These are phyloP conservation scores for Dispira parvispora DNA, from an alignment of 192 early-diverging fungal genomes.

Conservation along the genomic window DNA sequence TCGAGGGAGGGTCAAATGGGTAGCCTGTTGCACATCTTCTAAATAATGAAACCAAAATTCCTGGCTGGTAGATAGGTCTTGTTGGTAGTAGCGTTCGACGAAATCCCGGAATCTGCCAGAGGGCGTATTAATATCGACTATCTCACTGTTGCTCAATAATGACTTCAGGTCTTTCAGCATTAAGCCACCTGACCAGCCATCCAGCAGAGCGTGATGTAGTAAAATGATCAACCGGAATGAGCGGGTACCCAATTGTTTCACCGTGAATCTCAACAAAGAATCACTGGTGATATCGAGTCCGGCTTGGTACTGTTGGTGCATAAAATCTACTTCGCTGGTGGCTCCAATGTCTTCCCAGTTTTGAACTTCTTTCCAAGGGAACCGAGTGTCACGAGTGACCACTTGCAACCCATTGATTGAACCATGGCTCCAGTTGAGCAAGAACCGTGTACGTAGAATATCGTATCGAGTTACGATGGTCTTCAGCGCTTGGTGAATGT, in stretches of 20 bases:
- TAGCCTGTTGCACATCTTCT: background rate
- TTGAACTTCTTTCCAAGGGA: background rate
- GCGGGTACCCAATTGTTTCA: background rate
- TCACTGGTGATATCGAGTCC: background rate
- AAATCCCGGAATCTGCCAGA: background rate
- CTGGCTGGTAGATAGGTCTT: background rate
- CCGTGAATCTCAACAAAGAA: background rate
- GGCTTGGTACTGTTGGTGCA: background rate
- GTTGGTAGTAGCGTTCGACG: no score
- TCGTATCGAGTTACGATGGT: background rate
- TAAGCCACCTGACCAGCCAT: constrained; percentile 2
- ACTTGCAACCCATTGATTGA: background rate
- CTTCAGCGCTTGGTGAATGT: background rate
- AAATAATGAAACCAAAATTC: background rate
- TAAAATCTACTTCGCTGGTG: background rate
- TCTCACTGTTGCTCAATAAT: background rate
- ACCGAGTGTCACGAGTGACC: background rate
- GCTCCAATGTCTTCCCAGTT: background rate
- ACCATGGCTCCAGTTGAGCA: background rate
- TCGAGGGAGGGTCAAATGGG: background rate
- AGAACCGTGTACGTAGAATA: background rate
- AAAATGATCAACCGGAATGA: background rate
- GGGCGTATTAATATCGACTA: no score
- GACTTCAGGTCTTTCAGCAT: background rate
- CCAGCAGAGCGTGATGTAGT: background rate